Conservation (phyloP, 2,329 filamentous ascomycete species). For the Fusarium begoniae region DNA sequence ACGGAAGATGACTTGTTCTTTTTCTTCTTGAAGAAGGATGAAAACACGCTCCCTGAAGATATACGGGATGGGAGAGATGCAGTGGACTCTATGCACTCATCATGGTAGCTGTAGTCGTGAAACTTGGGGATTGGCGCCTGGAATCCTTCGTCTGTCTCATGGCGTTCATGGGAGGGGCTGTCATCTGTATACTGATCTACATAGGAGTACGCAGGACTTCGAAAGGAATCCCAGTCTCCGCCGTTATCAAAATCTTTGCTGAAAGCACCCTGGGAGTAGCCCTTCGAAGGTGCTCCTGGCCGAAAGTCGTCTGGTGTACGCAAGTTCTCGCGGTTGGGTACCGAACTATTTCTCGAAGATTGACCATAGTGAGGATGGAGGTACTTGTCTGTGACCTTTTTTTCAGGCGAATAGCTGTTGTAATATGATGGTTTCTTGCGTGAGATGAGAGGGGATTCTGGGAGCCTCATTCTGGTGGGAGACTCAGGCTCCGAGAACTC, state of each 20-base stretch:
- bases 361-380: constrained; percentile 17
- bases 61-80: constrained; percentile 28
- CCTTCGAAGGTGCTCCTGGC: constrained; percentile 13
- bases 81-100: constrained; percentile 10
- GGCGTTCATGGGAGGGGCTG: background rate
- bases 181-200: background rate
- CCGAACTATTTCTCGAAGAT: background rate
- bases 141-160: background rate
- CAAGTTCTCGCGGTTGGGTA: background rate
- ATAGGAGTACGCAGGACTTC: background rate
- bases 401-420: background rate
- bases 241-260: constrained; percentile 29
- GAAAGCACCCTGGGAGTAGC: constrained; percentile 38
- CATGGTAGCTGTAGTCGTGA: background rate
- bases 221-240: constrained; percentile 19
- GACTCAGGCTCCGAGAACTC: constrained; percentile 23
- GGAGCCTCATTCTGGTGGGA: background rate
- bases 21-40: constrained; percentile 37
- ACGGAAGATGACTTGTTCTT: constrained; percentile 9
- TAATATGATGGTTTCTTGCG: background rate
- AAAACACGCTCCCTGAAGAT: constrained; percentile 28
- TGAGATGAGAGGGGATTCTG: constrained; percentile 31
- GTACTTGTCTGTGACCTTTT: background rate
- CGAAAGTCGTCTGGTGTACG: constrained; percentile 15
- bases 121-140: background rate